Evolutionary conservation across 164 flowering plant species (phyloP), one percentile per base, ranked within the genome.

Genomic region (Vitis amurensis): DNA sequence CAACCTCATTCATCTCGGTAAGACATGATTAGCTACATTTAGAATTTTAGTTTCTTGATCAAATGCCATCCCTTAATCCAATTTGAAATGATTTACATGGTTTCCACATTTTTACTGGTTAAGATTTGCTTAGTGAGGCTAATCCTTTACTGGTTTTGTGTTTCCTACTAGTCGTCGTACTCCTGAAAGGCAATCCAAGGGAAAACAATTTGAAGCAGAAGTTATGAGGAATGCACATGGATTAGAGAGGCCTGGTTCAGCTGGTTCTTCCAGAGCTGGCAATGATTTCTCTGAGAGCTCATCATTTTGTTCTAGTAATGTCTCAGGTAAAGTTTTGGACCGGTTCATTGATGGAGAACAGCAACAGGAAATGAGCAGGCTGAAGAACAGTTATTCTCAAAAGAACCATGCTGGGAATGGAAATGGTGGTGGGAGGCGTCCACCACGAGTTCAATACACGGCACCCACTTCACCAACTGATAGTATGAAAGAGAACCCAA

Each of bases 291-390:
- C 92, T 14, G 87, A 83, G 31, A 79, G 56, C 72, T 83, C 93
- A 66, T 86, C 92, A 27, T 58, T 65, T 50, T 70, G 86, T 75
- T 86, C 94, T 47, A 83, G 86, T 59, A 82, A 80, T 72, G 81
- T 72, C 63, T 85, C 93, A n/a, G 83, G 64, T 71, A 85, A 80
- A 63, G 78, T 88, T 56, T 68, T 96, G 57, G 99, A 96, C 73
- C 97, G 90, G 9, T 96, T 89, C 76, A 91, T 96, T 74, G 99
- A 92, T 80, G 98, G 97, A 16, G 99, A 96, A 66, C 89, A 90
- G 72, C 87, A 85, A 23, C 77, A 78, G 50, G 93, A 87, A 69
- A 80, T 74, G 70, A 76, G 62, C 66, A 78, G 71, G 66, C 57
- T 74, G 11, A 82, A 68, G 66, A 83, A 63, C 47, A 74, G 55